Conservation (phyloP, 1,284 basidiomycete species). For the Puccinia triticina region DNA sequence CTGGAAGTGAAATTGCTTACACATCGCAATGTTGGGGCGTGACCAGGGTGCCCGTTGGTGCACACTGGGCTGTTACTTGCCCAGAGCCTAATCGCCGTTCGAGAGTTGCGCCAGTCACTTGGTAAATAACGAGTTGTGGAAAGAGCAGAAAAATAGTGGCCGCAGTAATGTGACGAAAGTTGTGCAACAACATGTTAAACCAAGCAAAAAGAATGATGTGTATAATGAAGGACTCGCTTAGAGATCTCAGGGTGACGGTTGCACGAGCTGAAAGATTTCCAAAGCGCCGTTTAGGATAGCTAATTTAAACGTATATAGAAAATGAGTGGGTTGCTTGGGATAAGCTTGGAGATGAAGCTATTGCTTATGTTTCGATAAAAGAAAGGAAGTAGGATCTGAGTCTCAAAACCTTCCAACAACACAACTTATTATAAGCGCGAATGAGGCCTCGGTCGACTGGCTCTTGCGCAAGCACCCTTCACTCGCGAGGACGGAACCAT, state of each 20-base stretch:
- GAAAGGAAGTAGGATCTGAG: neutral
- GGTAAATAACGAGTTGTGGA: neutral
- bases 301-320: neutral
- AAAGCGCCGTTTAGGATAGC: neutral
- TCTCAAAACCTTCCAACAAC: neutral
- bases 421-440: neutral
- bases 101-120: neutral
- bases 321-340: neutral
- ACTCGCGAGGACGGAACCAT: too few species aligned
- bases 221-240: neutral
- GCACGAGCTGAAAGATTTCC: neutral
- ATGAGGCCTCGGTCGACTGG: too few species aligned
- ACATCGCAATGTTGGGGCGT: neutral
- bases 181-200: neutral
- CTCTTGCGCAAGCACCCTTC: too few species aligned
- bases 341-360: neutral
- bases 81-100: neutral
- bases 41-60: neutral
- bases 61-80: neutral
- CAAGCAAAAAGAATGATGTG: neutral
- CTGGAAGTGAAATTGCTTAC: slow-evolving; percentile 2
- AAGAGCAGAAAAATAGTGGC: neutral
- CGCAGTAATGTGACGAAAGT: neutral
- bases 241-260: neutral
- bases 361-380: neutral